These are phyloP conservation scores for Porphyrellus cyaneotinctus DNA, from an alignment of 768 basidiomycete genomes.

Conservation along the genomic window DNA sequence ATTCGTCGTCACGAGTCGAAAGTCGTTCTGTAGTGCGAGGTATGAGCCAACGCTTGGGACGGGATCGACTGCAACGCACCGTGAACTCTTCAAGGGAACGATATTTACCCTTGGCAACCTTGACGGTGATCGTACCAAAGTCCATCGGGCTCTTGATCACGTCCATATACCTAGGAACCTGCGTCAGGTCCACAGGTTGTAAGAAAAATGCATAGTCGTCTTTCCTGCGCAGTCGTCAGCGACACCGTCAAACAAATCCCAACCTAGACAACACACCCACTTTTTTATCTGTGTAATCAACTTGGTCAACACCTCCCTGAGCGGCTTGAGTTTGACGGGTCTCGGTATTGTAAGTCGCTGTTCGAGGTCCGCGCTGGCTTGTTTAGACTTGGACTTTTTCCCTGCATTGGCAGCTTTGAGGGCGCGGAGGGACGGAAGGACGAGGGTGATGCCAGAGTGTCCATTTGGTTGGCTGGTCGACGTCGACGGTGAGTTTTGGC, in stretches of 20 bases:
- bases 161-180: conserved; percentile 61
- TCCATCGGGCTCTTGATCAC: conserved; percentile 89
- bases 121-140: conserved; percentile 77
- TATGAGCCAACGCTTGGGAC: neutral
- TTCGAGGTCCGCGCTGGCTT: conserved; percentile 26
- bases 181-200: conserved; percentile 55
- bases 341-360: conserved; percentile 37
- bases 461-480: conserved; percentile 21
- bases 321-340: conserved; percentile 70
- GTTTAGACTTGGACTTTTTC: conserved; percentile 44
- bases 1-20: conserved; percentile 68
- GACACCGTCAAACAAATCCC: neutral
- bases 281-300: conserved; percentile 73
- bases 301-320: conserved; percentile 68
- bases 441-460: conserved; percentile 56
- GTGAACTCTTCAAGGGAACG: conserved; percentile 76
- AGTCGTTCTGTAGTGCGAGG: conserved; percentile 46
- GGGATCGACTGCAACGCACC: conserved; percentile 37
- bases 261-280: conserved; percentile 40
- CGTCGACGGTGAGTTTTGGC: conserved; percentile 31
- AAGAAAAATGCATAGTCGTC: conserved; percentile 86
- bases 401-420: conserved; percentile 53
- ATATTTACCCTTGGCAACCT: conserved; percentile 74
- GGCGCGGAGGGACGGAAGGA: conserved; percentile 62
- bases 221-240: conserved; percentile 45